These are phyloP conservation scores for Sporothrix curviconia DNA, from an alignment of 2,329 filamentous ascomycete genomes.

Conservation along the genomic window DNA sequence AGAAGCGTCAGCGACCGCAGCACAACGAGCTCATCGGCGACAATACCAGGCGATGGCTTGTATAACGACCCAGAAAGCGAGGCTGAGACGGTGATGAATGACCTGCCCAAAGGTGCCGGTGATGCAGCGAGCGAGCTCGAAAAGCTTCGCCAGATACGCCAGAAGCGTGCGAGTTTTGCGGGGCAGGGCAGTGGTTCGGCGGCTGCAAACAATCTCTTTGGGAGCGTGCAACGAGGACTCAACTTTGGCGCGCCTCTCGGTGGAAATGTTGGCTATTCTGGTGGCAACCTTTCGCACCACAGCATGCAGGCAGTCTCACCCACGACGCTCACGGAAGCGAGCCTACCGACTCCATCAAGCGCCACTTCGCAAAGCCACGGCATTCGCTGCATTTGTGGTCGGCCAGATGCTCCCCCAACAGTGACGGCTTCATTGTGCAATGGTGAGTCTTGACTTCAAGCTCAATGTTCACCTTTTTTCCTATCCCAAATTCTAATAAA, in stretches of 20 bases:
- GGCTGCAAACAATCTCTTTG: slow-evolving; percentile 9
- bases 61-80: slow-evolving; percentile 48
- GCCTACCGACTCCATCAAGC: slow-evolving; percentile 39
- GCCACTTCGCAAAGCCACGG: slow-evolving; percentile 34
- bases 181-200: slow-evolving; percentile 4
- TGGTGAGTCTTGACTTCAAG: slow-evolving; percentile 41
- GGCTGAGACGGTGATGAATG: slow-evolving; percentile 51
- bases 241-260: slow-evolving; percentile 12
- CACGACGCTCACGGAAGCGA: slow-evolving; percentile 43
- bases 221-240: slow-evolving; percentile 12
- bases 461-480: neutral
- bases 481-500: neutral
- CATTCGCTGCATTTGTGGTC: slow-evolving; percentile 53
- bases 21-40: slow-evolving; percentile 33
- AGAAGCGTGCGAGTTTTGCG: slow-evolving; percentile 27
- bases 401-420: slow-evolving; percentile 33
- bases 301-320: slow-evolving; percentile 38
- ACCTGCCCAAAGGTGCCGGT: slow-evolving; percentile 33
- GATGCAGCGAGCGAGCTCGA: slow-evolving; percentile 56
- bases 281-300: slow-evolving; percentile 16
- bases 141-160: slow-evolving; percentile 48
- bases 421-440: slow-evolving; percentile 54
- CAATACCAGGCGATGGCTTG: slow-evolving; percentile 23
- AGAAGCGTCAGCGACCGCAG: slow-evolving; percentile 46
- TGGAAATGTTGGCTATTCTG: slow-evolving; percentile 19